Conservation (phyloP, 306 rosid species). For the Quercus alba region DNA sequence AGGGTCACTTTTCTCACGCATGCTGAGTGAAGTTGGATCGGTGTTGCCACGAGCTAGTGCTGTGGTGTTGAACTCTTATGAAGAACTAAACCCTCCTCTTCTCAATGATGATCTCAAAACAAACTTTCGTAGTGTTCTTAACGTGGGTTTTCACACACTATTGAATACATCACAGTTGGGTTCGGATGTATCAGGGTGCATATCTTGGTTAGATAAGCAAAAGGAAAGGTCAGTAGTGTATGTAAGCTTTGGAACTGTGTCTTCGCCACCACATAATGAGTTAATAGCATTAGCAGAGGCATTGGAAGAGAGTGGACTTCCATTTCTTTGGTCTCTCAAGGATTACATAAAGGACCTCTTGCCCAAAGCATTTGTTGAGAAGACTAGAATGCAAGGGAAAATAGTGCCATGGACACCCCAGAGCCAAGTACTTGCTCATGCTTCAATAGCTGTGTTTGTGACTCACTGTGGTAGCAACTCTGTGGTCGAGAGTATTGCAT, state of each 20-base stretch:
- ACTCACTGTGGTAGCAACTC: conserved; percentile 55
- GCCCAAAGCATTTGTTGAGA: conserved; percentile 43
- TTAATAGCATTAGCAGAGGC: conserved; percentile 26
- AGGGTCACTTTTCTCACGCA: conserved; percentile 23
- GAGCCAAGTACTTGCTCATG: conserved; percentile 38
- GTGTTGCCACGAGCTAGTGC: conserved; percentile 31
- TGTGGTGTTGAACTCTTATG: conserved; percentile 31
- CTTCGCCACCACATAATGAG: background rate
- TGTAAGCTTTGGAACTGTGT: conserved; percentile 22
- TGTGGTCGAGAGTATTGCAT: conserved; percentile 38
- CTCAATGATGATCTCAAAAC: conserved; percentile 29
- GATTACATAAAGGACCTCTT: background rate
- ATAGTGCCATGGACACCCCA: conserved; percentile 57
- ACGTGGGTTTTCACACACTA: conserved; percentile 35
- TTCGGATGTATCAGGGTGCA: conserved; percentile 26
- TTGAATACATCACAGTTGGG: conserved; percentile 3
- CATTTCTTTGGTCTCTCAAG: conserved; percentile 24
- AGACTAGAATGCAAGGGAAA: conserved; percentile 27
- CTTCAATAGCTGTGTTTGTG: conserved; percentile 38
- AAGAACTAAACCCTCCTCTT: conserved; percentile 27
- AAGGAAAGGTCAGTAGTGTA: conserved; percentile 9
- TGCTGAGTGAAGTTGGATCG: conserved; percentile 19
- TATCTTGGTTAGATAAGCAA: conserved; percentile 30
- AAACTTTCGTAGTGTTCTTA: conserved; percentile 21
- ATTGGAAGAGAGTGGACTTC: background rate